Conservation (phyloP, 164 flowering plant species). For the Paratinospora sagittata region DNA sequence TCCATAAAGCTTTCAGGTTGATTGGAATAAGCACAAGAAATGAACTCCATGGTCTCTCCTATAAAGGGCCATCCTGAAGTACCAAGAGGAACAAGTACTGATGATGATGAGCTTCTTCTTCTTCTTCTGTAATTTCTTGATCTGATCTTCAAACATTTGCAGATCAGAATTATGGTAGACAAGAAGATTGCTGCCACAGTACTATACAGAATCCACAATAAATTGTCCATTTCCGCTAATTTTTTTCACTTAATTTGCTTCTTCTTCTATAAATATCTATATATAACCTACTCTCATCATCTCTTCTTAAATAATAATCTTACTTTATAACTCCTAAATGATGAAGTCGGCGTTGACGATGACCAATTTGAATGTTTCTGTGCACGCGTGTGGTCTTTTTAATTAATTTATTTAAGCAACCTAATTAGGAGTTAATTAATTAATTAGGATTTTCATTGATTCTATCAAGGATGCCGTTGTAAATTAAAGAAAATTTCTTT, state of each 20-base stretch:
- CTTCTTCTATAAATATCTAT: constrained; percentile 1
- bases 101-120: constrained; percentile 13
- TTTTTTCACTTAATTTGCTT: constrained; percentile 1
- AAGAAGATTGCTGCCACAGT: constrained; percentile 18
- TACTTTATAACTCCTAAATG: no score
- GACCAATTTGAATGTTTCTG: constrained; percentile 13
- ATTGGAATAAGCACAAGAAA: constrained; percentile 73
- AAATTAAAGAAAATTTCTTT: no score
- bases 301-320: no score
- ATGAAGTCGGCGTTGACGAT: neutral
- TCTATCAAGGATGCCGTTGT: no score
- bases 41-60: constrained; percentile 87
- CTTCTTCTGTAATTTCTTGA: no score
- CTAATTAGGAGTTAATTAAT: no score
- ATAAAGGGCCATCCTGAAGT: constrained; percentile 78
- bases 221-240: constrained; percentile 20
- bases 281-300: no score
- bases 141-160: constrained; percentile 20
- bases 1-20: constrained; percentile 85
- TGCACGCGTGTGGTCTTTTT: constrained; percentile 18
- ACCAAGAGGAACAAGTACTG: constrained; percentile 44
- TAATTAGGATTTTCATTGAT: no score
- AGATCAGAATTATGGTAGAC: constrained; percentile 24
- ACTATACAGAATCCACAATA: constrained; percentile 23
- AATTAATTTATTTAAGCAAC: no score